These are phyloP conservation scores for Boechera divaricarpa DNA, from an alignment of 345 rosid species.

Conservation along the genomic window DNA sequence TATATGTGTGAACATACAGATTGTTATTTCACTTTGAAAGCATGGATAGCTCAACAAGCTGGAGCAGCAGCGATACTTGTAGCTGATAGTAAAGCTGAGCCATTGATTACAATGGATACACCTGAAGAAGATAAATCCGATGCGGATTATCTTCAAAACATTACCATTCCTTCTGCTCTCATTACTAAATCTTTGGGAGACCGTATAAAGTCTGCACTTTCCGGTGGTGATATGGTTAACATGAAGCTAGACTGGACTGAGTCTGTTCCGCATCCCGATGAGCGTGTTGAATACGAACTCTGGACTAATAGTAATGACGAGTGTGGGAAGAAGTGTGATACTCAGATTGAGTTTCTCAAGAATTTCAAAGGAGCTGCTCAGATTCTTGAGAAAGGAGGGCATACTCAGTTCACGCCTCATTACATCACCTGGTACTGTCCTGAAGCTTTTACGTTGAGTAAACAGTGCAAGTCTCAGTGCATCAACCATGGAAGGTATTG, in stretches of 20 bases:
- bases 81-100: constrained; percentile 56
- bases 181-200: constrained; percentile 58
- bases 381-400: constrained; percentile 65
- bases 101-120: constrained; percentile 65
- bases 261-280: constrained; percentile 68
- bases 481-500: constrained; percentile 71
- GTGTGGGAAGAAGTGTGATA: constrained; percentile 65
- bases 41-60: constrained; percentile 67
- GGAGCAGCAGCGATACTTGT: constrained; percentile 72
- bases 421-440: constrained; percentile 71
- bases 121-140: constrained; percentile 59
- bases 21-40: constrained; percentile 65
- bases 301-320: constrained; percentile 70
- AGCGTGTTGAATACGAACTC: constrained; percentile 64
- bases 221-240: constrained; percentile 54
- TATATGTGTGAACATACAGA: constrained; percentile 44
- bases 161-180: constrained; percentile 64
- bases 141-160: constrained; percentile 60
- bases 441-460: constrained; percentile 59
- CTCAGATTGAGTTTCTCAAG: constrained; percentile 64
- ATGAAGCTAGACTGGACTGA: constrained; percentile 67
- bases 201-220: constrained; percentile 51
- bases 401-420: constrained; percentile 67
- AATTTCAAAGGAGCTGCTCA: constrained; percentile 68
- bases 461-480: constrained; percentile 70